Conservation (phyloP, 108 stramenopile genomes). For the Licmophora abbreviata region DNA sequence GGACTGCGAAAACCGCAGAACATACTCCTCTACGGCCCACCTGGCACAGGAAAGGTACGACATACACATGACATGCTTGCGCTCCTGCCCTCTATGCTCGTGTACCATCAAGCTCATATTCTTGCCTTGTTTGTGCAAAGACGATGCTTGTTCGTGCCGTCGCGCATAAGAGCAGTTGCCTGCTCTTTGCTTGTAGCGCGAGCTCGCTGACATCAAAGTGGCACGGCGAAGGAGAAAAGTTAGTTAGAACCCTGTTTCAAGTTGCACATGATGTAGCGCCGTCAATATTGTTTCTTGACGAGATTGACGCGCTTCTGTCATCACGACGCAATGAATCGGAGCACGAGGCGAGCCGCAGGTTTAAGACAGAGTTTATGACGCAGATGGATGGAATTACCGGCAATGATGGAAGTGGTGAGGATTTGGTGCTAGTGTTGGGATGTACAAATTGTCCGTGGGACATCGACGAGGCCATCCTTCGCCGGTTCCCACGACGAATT, state of each 20-base stretch:
- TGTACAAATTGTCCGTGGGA: slow-evolving; percentile 95
- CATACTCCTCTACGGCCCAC: slow-evolving; percentile 83
- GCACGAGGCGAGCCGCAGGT: slow-evolving; percentile 88
- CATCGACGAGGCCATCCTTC: slow-evolving; percentile 78
- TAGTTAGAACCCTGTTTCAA: slow-evolving; percentile 75
- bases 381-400: slow-evolving; percentile 88
- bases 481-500: slow-evolving; percentile 89
- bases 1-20: slow-evolving; percentile 83
- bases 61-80: slow-evolving; percentile 90
- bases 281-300: slow-evolving; percentile 90
- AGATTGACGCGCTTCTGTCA: slow-evolving; percentile 86
- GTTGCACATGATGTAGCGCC: slow-evolving; percentile 64
- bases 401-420: slow-evolving; percentile 10
- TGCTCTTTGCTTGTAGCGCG: slow-evolving; percentile 70
- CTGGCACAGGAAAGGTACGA: slow-evolving; percentile 89
- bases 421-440: slow-evolving; percentile 80
- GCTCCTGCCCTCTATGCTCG: slow-evolving; percentile 52
- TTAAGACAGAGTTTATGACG: slow-evolving; percentile 95
- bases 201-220: slow-evolving; percentile 75
- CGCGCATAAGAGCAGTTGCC: slow-evolving; percentile 51
- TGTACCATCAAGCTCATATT: background rate
- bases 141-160: slow-evolving; percentile 72
- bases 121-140: slow-evolving; percentile 47
- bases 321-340: slow-evolving; percentile 48
- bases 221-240: slow-evolving; percentile 86